Percentiles rank a stretch among this genome's conserved stretches.
Evolutionary conservation across 805 yeast genomes (phyloP).

Genomic region (Yamadazyma ubonensis): DNA sequence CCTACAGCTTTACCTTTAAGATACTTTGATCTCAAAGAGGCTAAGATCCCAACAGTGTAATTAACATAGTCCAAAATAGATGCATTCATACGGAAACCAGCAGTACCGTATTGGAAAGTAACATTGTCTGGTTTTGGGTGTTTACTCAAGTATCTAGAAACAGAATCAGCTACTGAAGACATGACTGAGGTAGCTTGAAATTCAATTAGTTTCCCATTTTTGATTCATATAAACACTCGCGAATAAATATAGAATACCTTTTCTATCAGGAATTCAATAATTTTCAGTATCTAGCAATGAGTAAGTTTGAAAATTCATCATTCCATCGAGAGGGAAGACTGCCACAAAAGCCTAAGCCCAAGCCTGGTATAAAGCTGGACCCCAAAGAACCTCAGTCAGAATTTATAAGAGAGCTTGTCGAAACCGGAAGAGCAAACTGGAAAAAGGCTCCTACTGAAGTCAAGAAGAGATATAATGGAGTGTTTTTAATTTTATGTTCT

Average conservation of each 20-base stretch:
- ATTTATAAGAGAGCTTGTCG: constrained; percentile 35
- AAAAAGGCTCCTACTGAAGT: constrained; percentile 42
- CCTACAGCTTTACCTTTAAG: constrained; percentile 74
- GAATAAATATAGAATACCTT: neutral
- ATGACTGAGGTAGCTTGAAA: neutral
- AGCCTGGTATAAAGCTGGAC: constrained; percentile 8
- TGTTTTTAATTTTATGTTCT: constrained; percentile 36
- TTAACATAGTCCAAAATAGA: constrained; percentile 72
- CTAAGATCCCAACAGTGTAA: constrained; percentile 79
- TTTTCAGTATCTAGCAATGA: constrained; percentile 3
- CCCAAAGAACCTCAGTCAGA: constrained; percentile 22
- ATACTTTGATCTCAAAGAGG: constrained; percentile 75
- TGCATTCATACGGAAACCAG: constrained; percentile 88
- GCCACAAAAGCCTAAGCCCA: constrained; percentile 15
- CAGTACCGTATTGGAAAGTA: constrained; percentile 75
- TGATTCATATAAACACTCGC: constrained; percentile 1
- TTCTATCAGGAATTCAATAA: neutral
- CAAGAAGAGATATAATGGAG: constrained; percentile 35
- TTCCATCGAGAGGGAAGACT: constrained; percentile 29
- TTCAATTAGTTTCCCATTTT: constrained; percentile 8
- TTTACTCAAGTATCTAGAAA: constrained; percentile 9
- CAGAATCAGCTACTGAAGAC: constrained; percentile 1
- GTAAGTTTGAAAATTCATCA: constrained; percentile 28
- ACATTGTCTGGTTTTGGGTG: constrained; percentile 14
- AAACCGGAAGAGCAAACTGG: constrained; percentile 45